Evolutionary conservation across 2,329 filamentous ascomycete genomes (phyloP).

Genomic region (Cryphonectria carpinicola): DNA sequence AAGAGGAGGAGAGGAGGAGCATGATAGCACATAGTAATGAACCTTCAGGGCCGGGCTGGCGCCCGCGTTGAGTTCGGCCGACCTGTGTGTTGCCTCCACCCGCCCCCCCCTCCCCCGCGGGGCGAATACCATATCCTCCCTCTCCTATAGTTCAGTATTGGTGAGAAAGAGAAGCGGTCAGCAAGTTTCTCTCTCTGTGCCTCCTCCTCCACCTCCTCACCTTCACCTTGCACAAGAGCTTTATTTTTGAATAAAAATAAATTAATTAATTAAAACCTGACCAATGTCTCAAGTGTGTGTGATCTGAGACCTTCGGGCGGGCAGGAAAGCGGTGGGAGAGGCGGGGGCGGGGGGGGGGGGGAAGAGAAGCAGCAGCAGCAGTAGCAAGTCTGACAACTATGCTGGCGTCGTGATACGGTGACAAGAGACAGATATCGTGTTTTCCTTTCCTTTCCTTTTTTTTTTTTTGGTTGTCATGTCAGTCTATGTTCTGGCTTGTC

Average conservation of each 20-base stretch:
- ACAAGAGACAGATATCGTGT: not conserved
- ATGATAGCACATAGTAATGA: not conserved
- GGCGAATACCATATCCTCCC: not conserved
- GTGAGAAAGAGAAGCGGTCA: constrained; percentile 24
- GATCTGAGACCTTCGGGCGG: not conserved
- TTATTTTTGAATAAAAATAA: too few species aligned
- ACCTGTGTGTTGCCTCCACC: constrained; percentile 15
- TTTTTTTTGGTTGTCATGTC: not conserved
- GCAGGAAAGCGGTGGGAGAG: not conserved
- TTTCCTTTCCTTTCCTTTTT: not conserved
- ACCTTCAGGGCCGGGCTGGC: constrained; percentile 12
- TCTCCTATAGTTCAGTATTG: not conserved
- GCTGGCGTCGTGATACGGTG: constrained; percentile 7
- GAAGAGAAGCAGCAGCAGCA: not conserved
- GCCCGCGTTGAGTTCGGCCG: constrained; percentile 16
- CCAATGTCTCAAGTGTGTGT: constrained; percentile 16
- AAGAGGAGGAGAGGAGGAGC: too few species aligned
- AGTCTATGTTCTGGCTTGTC: not conserved
- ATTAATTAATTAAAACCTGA: not conserved
- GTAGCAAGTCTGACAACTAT: constrained; percentile 6
- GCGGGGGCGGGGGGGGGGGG: not conserved
- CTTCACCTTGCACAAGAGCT: constrained; percentile 16
- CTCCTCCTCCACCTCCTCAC: constrained; percentile 4
- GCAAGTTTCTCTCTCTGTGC: not conserved
- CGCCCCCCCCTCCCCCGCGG: not conserved